Evolutionary conservation across 2,329 filamentous ascomycete species (phyloP).

Genomic region (Monosporascus sp.): DNA sequence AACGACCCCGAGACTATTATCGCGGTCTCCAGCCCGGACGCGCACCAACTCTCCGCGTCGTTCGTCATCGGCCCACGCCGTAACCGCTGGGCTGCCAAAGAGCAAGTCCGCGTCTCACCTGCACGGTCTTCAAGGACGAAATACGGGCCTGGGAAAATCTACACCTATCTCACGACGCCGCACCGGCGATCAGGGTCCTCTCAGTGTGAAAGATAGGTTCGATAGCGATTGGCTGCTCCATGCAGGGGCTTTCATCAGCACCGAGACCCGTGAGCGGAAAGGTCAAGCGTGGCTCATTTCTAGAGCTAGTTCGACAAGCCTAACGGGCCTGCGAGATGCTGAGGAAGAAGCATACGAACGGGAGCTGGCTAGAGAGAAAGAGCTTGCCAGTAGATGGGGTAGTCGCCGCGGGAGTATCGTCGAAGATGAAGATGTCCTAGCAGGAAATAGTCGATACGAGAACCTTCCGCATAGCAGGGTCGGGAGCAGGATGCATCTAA

Average conservation of each 20-base stretch:
- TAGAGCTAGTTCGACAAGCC: conserved; percentile 59
- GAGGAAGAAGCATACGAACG: conserved; percentile 50
- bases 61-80: conserved; percentile 31
- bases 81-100: conserved; percentile 41
- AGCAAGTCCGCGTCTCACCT: conserved; percentile 62
- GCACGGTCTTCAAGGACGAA: conserved; percentile 18
- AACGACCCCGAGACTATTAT: conserved; percentile 59
- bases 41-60: conserved; percentile 42
- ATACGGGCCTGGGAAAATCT: conserved; percentile 14
- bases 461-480: conserved; percentile 44
- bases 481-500: conserved; percentile 37
- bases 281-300: conserved; percentile 66
- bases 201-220: conserved; percentile 28
- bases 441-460: conserved; percentile 40
- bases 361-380: conserved; percentile 46
- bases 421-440: conserved; percentile 33
- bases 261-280: conserved; percentile 61
- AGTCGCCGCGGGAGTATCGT: conserved; percentile 44
- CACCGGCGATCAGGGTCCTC: conserved; percentile 16
- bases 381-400: conserved; percentile 41
- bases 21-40: conserved; percentile 49
- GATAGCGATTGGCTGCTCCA: conserved; percentile 63
- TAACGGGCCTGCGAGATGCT: conserved; percentile 46
- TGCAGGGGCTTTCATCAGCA: conserved; percentile 57
- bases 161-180: conserved; percentile 25